Evolutionary conservation across 495 filamentous ascomycete genomes (phyloP).

Genomic region (Xylaria acuta): DNA sequence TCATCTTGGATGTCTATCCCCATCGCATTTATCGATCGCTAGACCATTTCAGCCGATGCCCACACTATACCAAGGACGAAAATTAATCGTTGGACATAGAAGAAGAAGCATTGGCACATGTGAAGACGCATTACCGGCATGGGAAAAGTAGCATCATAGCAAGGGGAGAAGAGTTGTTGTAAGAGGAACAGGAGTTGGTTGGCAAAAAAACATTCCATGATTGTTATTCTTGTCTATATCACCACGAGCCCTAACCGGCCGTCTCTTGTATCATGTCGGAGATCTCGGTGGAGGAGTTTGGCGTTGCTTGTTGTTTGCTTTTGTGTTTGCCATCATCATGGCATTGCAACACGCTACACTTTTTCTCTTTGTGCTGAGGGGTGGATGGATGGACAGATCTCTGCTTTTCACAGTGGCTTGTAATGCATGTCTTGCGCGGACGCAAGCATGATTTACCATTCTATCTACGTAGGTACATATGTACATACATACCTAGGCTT

Average conservation of each 20-base stretch:
- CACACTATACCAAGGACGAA: constrained; percentile 14
- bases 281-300: constrained; percentile 11
- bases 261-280: constrained; percentile 15
- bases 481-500: constrained; percentile 18
- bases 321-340: background rate
- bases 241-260: constrained; percentile 6
- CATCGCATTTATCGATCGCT: constrained; percentile 5
- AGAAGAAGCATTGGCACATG: constrained; percentile 21
- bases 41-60: constrained; percentile 17
- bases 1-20: constrained; percentile 23
- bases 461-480: background rate
- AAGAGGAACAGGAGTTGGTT: constrained; percentile 28
- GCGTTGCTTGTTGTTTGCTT: constrained; percentile 10
- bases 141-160: constrained; percentile 29
- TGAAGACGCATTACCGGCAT: constrained; percentile 29
- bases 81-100: constrained; percentile 22
- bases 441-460: background rate
- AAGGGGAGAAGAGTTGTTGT: constrained; percentile 12
- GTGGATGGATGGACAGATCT: constrained; percentile 26
- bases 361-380: background rate
- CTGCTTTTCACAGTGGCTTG: constrained; percentile 21
- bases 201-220: constrained; percentile 23
- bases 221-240: constrained; percentile 24
- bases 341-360: background rate
- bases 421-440: background rate